Percentiles rank a stretch among this genome's conserved stretches.
phyloP scores from a whole-genome alignment of 495 filamentous ascomycete species.

The Podospora pseudocomata region DNA sequence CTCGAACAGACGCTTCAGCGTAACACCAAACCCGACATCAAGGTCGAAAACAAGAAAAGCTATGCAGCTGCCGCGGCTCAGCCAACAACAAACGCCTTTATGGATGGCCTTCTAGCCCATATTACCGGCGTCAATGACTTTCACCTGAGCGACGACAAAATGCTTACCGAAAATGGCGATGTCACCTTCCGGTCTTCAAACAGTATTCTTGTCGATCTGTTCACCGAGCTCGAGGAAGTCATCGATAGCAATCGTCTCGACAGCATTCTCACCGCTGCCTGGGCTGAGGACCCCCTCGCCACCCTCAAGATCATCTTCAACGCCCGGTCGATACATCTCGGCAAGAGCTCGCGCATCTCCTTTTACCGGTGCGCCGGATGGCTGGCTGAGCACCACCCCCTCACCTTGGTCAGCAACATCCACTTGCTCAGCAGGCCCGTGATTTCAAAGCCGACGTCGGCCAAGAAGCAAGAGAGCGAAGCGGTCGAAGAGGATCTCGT shows the following conservation, averaged over 20 bases:
- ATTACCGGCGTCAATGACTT: conserved; percentile 9
- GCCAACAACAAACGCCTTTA: conserved; percentile 16
- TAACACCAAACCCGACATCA: background rate
- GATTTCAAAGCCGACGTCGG: conserved; percentile 39
- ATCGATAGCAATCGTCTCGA: conserved; percentile 28
- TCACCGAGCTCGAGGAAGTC: conserved; percentile 40
- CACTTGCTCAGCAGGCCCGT: conserved; percentile 45
- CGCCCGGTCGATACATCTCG: conserved; percentile 48
- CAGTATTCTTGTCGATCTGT: conserved; percentile 40
- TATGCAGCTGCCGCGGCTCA: conserved; percentile 4
- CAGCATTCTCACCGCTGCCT: conserved; percentile 38
- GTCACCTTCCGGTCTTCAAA: conserved; percentile 40
- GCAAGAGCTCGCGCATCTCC: conserved; percentile 36
- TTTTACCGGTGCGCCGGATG: conserved; percentile 49
- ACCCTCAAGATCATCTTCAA: conserved; percentile 52
- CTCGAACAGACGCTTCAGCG: conserved; percentile 20
- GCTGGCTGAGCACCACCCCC: conserved; percentile 42
- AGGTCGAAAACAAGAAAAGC: background rate
- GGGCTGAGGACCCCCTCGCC: conserved; percentile 37
- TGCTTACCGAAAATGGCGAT: conserved; percentile 42
- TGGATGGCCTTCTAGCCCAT: conserved; percentile 25
- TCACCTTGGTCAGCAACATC: conserved; percentile 42
- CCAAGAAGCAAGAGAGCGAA: conserved; percentile 19
- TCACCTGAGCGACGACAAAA: conserved; percentile 28
- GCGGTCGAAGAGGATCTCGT: conserved; percentile 23